A percentile compares a stretch with the other conserved stretches of the same genome.
phyloP scores from a whole-genome alignment of 2,329 filamentous ascomycete species.

The Penicillium thymicola region DNA sequence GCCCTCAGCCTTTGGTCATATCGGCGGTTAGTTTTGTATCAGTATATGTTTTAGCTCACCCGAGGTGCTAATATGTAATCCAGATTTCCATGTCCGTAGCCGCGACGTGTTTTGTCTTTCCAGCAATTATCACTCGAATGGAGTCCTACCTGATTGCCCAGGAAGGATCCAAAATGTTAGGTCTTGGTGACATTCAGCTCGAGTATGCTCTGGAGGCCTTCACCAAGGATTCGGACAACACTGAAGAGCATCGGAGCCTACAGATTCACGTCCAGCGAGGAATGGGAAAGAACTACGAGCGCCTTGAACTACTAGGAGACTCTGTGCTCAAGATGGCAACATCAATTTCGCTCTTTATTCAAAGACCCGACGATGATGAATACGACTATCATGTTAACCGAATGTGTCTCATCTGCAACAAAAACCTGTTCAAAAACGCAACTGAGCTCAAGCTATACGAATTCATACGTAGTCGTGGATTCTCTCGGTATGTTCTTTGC shows the following conservation, averaged over 20 bases:
- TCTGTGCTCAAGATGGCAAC: slow-evolving; percentile 95
- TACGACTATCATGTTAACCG: slow-evolving; percentile 85
- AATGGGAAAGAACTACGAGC: slow-evolving; percentile 93
- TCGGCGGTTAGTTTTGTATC: slow-evolving; percentile 62
- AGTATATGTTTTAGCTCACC: not conserved
- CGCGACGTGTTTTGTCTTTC: slow-evolving; percentile 70
- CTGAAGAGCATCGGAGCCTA: slow-evolving; percentile 65
- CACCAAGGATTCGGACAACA: slow-evolving; percentile 88
- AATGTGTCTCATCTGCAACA: slow-evolving; percentile 88
- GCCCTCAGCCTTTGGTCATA: slow-evolving; percentile 71
- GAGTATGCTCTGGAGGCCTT: slow-evolving; percentile 79
- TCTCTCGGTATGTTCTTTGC: slow-evolving; percentile 59
- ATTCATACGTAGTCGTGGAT: slow-evolving; percentile 78
- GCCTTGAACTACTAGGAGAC: slow-evolving; percentile 89
- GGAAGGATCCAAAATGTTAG: slow-evolving; percentile 67
- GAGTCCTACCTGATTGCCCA: slow-evolving; percentile 77
- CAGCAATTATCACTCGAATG: slow-evolving; percentile 78
- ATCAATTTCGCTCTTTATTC: slow-evolving; percentile 78
- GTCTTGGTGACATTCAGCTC: slow-evolving; percentile 60
- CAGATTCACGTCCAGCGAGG: slow-evolving; percentile 73
- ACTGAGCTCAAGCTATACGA: slow-evolving; percentile 62
- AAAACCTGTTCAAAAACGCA: slow-evolving; percentile 79
- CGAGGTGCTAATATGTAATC: not conserved
- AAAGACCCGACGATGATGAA: slow-evolving; percentile 74
- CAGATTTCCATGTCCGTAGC: slow-evolving; percentile 69